Base-by-base conservation (phyloP, 2,329 filamentous ascomycete species). In the Xylariales sp. region DNA sequence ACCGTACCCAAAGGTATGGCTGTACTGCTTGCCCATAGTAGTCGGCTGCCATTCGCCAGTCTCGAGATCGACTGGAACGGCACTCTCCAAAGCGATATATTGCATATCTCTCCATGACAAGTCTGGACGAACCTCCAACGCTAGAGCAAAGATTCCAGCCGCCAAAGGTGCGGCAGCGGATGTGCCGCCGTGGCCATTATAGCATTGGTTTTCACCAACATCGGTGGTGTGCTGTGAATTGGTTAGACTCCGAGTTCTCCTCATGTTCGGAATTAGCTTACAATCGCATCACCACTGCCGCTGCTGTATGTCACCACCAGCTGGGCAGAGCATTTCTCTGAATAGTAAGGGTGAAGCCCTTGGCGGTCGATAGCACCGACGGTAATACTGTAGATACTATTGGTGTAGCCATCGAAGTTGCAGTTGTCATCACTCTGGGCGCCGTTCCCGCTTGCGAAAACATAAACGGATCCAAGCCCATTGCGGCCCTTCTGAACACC, bases 381-480 rank as follows among this genome's bases (percentile, higher is more conserved):
- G 0, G 94, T 97, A 74, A 99, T 96, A 79, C 94, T 97, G 85
- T 98, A 99, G 75, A 99, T 99, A 78, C 94, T 97, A 83, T 99
- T 99, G 67, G 96, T 99, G 81, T 99, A 99, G 46, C 96, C 96
- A 78, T 99, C 96, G 78, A 99, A 99, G 79, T 99, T 99, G 86
- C 96, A 99, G 81, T 99, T 98, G 79, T 99, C 96, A 54, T 93
- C 94, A 71, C 84, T 89, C 3, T 85, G 84, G 9, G 95, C 97
- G 65, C 96, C 96, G 77, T 99, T 99, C 67, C 96, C 96, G 72
- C 95, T 94, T 50, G 96, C 96, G 80, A 99, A 99, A 62, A 99
- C 96, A 76, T 94, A 99, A 72, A 99, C 92, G 34, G 93, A 97
- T 8, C 96, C 96, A 61, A 90, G 89, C 3, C 94, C 93, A 57